Conservation (phyloP, 768 basidiomycete species). For the Boletus eberwhitei region DNA sequence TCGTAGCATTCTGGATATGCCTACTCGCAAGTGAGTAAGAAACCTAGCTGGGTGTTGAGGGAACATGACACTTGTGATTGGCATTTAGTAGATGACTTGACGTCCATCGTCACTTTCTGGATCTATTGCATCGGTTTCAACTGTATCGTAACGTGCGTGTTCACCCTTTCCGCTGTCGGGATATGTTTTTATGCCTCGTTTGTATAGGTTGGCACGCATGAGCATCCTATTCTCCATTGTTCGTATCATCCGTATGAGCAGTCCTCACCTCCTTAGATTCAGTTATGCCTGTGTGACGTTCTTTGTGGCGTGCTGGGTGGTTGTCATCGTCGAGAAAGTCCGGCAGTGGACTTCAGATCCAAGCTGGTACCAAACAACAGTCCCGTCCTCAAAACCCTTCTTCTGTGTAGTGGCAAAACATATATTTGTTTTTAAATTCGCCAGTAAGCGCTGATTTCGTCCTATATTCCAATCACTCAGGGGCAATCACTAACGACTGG, state of each 20-base stretch:
- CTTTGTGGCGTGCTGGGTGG: not conserved
- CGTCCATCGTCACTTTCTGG: not conserved
- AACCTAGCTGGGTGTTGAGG: not conserved
- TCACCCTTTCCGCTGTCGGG: not conserved
- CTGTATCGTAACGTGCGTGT: not conserved
- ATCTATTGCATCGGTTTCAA: not conserved
- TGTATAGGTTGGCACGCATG: constrained; percentile 5
- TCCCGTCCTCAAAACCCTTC: not conserved
- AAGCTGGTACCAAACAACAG: too few relatives aligned
- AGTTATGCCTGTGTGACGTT: not conserved
- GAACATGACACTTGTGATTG: not conserved
- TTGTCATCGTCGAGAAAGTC: not conserved
- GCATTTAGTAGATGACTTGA: not conserved
- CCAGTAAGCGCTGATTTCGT: too few relatives aligned
- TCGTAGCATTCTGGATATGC: not conserved
- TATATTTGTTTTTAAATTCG: not conserved
- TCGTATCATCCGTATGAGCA: not conserved
- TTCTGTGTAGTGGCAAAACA: not conserved
- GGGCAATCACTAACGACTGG: not conserved
- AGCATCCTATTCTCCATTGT: constrained; percentile 14
- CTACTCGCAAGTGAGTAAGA: not conserved
- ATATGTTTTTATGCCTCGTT: not conserved
- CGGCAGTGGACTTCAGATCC: not conserved
- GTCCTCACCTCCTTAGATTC: not conserved
- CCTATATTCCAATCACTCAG: not conserved